phyloP scores from a whole-genome alignment of 2,329 filamentous ascomycete genomes.

The Dissoconium aciculare region DNA sequence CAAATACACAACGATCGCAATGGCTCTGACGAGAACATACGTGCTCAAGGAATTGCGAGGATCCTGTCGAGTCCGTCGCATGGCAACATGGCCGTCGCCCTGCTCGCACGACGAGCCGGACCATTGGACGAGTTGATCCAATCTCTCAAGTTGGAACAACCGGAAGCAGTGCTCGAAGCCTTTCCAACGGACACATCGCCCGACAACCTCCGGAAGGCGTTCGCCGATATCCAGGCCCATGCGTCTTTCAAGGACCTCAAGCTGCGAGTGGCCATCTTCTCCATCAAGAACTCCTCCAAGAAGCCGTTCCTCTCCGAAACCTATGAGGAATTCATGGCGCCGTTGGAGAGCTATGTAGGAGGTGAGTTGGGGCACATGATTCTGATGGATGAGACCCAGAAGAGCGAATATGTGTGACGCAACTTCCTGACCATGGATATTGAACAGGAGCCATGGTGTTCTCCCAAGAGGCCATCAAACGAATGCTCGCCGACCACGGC shows the following conservation, averaged over 20 bases:
- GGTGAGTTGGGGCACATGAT: no score
- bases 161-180: conserved; percentile 34
- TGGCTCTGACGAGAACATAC: background rate
- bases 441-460: conserved; percentile 36
- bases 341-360: conserved; percentile 38
- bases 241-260: conserved; percentile 36
- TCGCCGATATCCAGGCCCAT: conserved; percentile 36
- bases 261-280: conserved; percentile 37
- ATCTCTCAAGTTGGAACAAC: conserved; percentile 28
- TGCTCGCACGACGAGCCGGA: conserved; percentile 37
- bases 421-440: no score
- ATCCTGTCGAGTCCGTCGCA: conserved; percentile 37
- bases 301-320: conserved; percentile 43
- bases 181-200: conserved; percentile 38
- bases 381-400: no score
- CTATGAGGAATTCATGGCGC: conserved; percentile 34
- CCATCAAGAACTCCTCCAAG: conserved; percentile 40
- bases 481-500: conserved; percentile 39
- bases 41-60: conserved; percentile 35
- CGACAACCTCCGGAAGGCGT: conserved; percentile 33
- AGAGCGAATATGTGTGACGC: no score
- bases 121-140: conserved; percentile 30
- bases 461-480: conserved; percentile 37
- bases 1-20: conserved; percentile 5
- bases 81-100: conserved; percentile 41